phyloP scores from a whole-genome alignment of 208 protist species.

The Histomonas meleagridis region DNA sequence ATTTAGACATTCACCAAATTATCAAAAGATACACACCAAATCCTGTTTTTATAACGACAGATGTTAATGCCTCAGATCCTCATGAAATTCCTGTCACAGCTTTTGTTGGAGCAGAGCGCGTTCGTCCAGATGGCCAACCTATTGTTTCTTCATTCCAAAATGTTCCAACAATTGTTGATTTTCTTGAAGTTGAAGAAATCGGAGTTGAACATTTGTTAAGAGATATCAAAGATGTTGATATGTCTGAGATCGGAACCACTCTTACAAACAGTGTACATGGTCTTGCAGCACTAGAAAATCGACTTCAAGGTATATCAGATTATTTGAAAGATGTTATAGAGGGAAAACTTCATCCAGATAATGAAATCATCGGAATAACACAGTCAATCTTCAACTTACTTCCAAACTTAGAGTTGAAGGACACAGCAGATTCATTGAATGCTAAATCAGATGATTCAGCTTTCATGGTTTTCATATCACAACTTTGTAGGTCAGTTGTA shows the following conservation, averaged over 20 bases:
- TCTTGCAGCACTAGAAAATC: constrained; percentile 62
- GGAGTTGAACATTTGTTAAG: constrained; percentile 97
- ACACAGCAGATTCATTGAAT: constrained; percentile 54
- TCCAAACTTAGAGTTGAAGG: constrained; percentile 64
- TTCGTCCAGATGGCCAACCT: neutral
- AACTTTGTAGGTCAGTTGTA: constrained; percentile 67
- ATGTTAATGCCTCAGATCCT: constrained; percentile 60
- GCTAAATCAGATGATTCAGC: constrained; percentile 59
- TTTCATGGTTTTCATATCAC: constrained; percentile 61
- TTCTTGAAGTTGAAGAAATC: constrained; percentile 68
- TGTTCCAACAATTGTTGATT: constrained; percentile 39
- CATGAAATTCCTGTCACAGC: neutral
- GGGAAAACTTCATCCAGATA: constrained; percentile 65
- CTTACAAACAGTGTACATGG: constrained; percentile 14
- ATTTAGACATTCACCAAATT: constrained; percentile 84
- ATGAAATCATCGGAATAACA: constrained; percentile 66
- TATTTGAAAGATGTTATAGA: constrained; percentile 64
- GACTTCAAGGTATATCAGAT: constrained; percentile 68
- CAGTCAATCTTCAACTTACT: constrained; percentile 78
- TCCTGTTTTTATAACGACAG: constrained; percentile 68
- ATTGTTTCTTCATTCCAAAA: constrained; percentile 41
- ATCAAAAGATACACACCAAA: constrained; percentile 55
- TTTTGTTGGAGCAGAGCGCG: neutral
- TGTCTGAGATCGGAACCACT: constrained; percentile 40
- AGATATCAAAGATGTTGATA: constrained; percentile 68